These are phyloP conservation scores for Austroboletus eburneus DNA, from an alignment of 768 basidiomycete species.

Conservation along the genomic window DNA sequence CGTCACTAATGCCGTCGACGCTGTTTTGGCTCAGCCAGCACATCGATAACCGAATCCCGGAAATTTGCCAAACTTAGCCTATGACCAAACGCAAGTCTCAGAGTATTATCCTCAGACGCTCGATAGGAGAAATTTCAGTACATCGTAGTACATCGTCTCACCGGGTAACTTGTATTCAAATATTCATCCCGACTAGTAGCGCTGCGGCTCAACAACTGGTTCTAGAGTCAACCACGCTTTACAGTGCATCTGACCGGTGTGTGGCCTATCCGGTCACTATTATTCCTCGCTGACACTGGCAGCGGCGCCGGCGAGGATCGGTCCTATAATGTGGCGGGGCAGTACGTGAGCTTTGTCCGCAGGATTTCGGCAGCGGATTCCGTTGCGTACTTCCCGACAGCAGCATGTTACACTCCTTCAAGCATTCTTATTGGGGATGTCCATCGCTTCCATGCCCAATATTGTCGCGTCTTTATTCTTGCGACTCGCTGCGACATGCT, in stretches of 20 bases:
- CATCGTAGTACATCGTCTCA: no score
- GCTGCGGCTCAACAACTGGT: neutral
- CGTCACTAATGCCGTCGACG: no score
- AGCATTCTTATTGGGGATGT: neutral
- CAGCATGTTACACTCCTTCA: neutral
- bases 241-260: neutral
- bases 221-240: neutral
- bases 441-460: neutral
- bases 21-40: no score
- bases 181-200: neutral
- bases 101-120: no score
- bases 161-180: no score
- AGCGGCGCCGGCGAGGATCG: conserved; percentile 13
- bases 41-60: no score
- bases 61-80: no score
- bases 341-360: neutral
- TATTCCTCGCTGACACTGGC: conserved; percentile 4
- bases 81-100: no score
- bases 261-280: conserved; percentile 1
- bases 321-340: neutral
- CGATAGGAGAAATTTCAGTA: no score
- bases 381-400: no score
- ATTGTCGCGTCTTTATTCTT: neutral
- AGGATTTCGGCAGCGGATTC: neutral
- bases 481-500: neutral